Conservation (phyloP, 805 yeast genomes). For the Alloascoidea hylecoeti region DNA sequence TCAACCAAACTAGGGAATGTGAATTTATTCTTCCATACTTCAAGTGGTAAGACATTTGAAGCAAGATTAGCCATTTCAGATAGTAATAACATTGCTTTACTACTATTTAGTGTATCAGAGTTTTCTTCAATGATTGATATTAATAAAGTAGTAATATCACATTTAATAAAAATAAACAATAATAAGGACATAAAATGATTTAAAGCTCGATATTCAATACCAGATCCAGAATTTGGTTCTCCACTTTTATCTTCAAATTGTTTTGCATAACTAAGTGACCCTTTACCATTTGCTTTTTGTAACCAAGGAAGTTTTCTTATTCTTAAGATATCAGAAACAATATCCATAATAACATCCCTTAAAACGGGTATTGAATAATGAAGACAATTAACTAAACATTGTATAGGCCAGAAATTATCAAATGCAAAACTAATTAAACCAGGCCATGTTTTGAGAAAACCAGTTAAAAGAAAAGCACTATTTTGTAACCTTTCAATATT, state of each 20-base stretch:
- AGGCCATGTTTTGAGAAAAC: conserved; percentile 55
- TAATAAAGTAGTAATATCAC: conserved; percentile 38
- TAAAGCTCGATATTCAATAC: conserved; percentile 11
- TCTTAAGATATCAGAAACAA: conserved; percentile 53
- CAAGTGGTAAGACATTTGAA: conserved; percentile 37
- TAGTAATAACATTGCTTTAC: conserved; percentile 50
- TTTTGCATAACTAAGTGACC: neutral
- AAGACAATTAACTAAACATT: conserved; percentile 46
- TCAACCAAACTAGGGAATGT: conserved; percentile 13
- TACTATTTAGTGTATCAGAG: conserved; percentile 27
- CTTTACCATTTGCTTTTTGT: conserved; percentile 1
- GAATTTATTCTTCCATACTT: conserved; percentile 16
- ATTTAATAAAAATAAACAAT: conserved; percentile 35
- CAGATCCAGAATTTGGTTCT: conserved; percentile 1
- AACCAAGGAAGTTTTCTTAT: conserved; percentile 46
- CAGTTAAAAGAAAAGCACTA: conserved; percentile 42
- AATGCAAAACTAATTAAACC: conserved; percentile 59
- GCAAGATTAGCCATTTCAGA: conserved; percentile 48
- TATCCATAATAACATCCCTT: conserved; percentile 50
- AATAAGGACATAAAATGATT: conserved; percentile 59
- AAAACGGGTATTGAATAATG: conserved; percentile 38
- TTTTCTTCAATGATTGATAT: conserved; percentile 25
- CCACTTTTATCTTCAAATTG: neutral
- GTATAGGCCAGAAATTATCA: conserved; percentile 38
- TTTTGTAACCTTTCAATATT: conserved; percentile 43